Conservation (phyloP, 2,329 filamentous ascomycete species). For the Sporothrix mexicana region DNA sequence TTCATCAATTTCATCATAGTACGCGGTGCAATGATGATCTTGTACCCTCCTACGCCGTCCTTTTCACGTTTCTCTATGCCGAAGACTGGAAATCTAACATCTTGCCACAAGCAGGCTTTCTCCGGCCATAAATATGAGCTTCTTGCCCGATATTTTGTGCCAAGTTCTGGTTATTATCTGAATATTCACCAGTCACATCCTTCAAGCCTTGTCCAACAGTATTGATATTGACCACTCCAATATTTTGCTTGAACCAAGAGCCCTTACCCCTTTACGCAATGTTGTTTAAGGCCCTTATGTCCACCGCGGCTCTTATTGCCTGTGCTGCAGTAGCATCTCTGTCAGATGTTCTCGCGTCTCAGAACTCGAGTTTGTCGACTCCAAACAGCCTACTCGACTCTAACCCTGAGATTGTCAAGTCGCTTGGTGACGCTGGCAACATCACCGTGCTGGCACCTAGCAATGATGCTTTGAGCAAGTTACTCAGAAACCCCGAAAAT, state of each 20-base stretch:
- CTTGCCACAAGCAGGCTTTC: neutral
- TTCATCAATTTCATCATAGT: neutral
- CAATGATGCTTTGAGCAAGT: constrained; percentile 20
- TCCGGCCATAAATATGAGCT: neutral
- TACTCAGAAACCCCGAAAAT: neutral
- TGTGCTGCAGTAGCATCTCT: constrained; percentile 5
- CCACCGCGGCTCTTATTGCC: neutral
- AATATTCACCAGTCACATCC: neutral
- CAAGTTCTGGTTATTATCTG: neutral
- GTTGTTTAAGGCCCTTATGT: constrained; percentile 13
- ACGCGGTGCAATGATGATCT: neutral
- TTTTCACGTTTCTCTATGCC: neutral
- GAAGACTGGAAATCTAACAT: neutral
- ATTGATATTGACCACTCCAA: neutral
- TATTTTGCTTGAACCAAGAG: neutral
- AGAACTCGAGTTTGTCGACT: constrained; percentile 18
- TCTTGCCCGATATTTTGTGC: neutral
- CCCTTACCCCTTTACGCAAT: neutral
- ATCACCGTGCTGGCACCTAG: constrained; percentile 19
- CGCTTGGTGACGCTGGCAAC: constrained; percentile 6
- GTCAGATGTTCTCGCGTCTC: constrained; percentile 11
- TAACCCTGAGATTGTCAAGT: neutral
- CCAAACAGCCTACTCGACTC: neutral
- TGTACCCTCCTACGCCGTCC: neutral
- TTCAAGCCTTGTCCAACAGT: neutral